Percentiles rank a stretch among this genome's conserved stretches.
These are phyloP conservation scores for Phytophthora rubi DNA, from an alignment of 352 stramenopile species.

Conservation along the genomic window DNA sequence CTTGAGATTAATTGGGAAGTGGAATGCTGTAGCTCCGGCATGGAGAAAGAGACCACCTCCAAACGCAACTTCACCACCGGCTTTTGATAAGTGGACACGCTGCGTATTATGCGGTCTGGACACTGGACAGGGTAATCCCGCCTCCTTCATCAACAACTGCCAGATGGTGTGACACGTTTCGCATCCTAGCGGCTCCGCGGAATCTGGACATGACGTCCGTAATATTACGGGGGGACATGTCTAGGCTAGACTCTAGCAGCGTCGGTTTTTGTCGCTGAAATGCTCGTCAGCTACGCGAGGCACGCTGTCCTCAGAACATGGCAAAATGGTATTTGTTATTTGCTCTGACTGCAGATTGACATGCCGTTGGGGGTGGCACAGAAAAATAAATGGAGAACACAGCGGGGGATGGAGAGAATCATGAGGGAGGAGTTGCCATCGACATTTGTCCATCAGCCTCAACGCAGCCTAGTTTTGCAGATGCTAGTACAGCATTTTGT, in stretches of 20 bases:
- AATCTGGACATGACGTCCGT: background rate
- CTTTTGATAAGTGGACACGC: slow-evolving; percentile 11
- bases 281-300: background rate
- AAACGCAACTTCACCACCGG: background rate
- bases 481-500: too few species aligned
- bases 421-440: too few species aligned
- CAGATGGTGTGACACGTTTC: slow-evolving; percentile 12
- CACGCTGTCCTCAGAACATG: too few species aligned
- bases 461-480: too few species aligned
- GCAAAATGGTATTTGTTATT: too few species aligned
- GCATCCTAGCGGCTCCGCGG: slow-evolving; percentile 14
- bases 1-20: slow-evolving; percentile 24
- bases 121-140: slow-evolving; percentile 8
- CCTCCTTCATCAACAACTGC: slow-evolving; percentile 15
- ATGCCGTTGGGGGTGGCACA: too few species aligned
- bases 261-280: background rate
- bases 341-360: too few species aligned
- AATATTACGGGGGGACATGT: background rate
- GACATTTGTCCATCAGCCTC: too few species aligned
- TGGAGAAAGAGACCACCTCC: background rate
- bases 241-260: background rate
- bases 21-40: background rate
- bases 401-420: too few species aligned
- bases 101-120: slow-evolving; percentile 5
- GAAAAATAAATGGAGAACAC: too few species aligned